Percentiles rank a stretch among this genome's conserved stretches.
Evolutionary conservation across 768 basidiomycete genomes (phyloP).

Genomic region (Pisolithus microcarpus): DNA sequence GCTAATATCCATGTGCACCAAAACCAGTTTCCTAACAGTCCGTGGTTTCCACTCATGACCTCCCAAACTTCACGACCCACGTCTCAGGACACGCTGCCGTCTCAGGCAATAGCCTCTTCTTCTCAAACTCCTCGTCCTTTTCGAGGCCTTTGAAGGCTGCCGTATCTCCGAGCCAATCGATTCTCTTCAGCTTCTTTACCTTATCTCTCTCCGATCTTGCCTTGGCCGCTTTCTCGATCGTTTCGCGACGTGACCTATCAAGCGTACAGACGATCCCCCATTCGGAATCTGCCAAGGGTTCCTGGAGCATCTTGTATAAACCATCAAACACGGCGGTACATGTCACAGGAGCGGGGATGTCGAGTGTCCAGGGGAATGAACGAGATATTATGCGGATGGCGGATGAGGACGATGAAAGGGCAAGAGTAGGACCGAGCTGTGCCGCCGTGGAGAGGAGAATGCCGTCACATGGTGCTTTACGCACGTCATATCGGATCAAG

Average conservation of each 20-base stretch:
- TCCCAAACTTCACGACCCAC: constrained; percentile 50
- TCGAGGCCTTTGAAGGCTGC: constrained; percentile 59
- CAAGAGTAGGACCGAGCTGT: constrained; percentile 30
- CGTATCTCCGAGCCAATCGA: constrained; percentile 57
- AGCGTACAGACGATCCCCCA: constrained; percentile 47
- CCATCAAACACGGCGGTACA: constrained; percentile 52
- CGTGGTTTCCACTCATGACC: constrained; percentile 10
- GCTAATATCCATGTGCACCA: no score
- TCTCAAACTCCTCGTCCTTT: constrained; percentile 50
- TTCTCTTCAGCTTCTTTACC: constrained; percentile 40
- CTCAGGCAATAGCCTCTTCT: constrained; percentile 44
- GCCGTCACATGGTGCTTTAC: constrained; percentile 34
- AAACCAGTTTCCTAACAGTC: no score
- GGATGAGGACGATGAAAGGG: constrained; percentile 27
- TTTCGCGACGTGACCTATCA: constrained; percentile 37
- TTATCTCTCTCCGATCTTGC: constrained; percentile 35
- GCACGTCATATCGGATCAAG: constrained; percentile 43
- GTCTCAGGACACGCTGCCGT: constrained; percentile 39
- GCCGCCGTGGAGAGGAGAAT: constrained; percentile 39
- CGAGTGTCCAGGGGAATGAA: constrained; percentile 59
- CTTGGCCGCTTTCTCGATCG: constrained; percentile 45
- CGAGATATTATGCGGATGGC: constrained; percentile 50
- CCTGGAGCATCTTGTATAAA: constrained; percentile 42
- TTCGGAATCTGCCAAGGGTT: constrained; percentile 55
- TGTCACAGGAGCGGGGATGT: constrained; percentile 41